Evolutionary conservation across 495 filamentous ascomycete species (phyloP).

Genomic region (Penicillium riverlandense): DNA sequence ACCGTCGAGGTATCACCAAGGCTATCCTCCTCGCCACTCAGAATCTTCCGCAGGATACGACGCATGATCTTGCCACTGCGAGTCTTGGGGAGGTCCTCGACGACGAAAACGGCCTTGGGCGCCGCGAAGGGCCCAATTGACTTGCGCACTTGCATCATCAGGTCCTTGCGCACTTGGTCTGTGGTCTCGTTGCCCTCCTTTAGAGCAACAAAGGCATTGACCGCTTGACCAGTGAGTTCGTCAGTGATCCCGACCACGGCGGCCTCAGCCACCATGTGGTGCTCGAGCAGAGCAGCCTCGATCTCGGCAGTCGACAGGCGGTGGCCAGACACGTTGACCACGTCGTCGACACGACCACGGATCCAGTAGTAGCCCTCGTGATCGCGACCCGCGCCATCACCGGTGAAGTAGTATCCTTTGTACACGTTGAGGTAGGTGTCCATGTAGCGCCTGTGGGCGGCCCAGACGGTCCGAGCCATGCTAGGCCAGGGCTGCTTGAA

Average conservation of each 20-base stretch:
- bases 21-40: conserved; percentile 94
- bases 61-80: conserved; percentile 98
- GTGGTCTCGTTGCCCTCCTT: conserved; percentile 76
- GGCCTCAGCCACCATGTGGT: conserved; percentile 78
- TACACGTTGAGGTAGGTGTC: conserved; percentile 98
- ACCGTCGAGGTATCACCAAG: conserved; percentile 90
- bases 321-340: conserved; percentile 96
- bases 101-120: conserved; percentile 84
- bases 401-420: conserved; percentile 98
- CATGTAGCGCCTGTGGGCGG: conserved; percentile 96
- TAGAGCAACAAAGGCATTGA: conserved; percentile 92
- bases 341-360: conserved; percentile 95
- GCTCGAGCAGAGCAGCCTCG: conserved; percentile 91
- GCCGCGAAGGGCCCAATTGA: conserved; percentile 96
- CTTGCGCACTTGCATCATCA: conserved; percentile 90
- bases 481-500: conserved; percentile 99
- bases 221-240: conserved; percentile 91
- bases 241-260: conserved; percentile 92
- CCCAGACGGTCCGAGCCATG: conserved; percentile 98
- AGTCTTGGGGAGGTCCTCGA: conserved; percentile 93
- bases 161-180: conserved; percentile 84
- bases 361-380: conserved; percentile 99
- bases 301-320: conserved; percentile 96
- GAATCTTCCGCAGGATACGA: conserved; percentile 91
- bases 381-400: conserved; percentile 93